Base-by-base conservation (phyloP, 345 rosid species). In the Lumnitzera littorea region DNA sequence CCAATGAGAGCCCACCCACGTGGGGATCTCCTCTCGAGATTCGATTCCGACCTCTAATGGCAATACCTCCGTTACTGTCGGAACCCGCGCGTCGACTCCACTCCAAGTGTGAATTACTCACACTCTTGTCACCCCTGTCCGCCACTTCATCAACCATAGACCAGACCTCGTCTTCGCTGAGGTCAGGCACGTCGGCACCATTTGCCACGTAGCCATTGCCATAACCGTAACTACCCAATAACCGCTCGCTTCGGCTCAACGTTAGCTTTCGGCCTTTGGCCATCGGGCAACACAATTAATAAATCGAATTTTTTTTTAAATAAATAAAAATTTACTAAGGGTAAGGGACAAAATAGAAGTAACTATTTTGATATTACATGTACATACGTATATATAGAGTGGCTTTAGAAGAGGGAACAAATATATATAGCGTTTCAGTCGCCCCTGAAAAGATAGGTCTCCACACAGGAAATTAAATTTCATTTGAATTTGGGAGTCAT, bases 151-250 rank as follows among this genome's bases (percentile, higher is more conserved):
- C 86, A 15, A 71, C 88, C 68, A 75, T 73, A n/a, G 89, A 80
- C 98, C 98, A 89, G 4, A 92, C 78, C 29, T 89, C 98, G 4
- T 85, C 96, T 68, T 92, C 98, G 1, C 79, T 79, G 29, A 87
- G 80, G 66, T 92, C 98, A 17, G 83, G 46, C 13, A 36, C 64
- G 8, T 68, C 78, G 10, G 17, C 29, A 17, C 57, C 72, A 61
- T 53, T 48, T 25, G 27, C 36, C 20, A 43, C 71, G 17, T 68
- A 68, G 55, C 67, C 67, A 46, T 72, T 58, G 25, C 73, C 64
- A 51, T 60, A 65, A 47, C 70, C 50, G 56, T 73, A 79, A 56
- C 77, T 71, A 0, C 89, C 91, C 0, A 86, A 61, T 24, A 76
- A 72, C 66, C 90, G 74, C 61, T 87, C 97, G 74, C 99, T 90